Conservation (phyloP, 805 yeast species). For the Pichia thaimueangensis region DNA sequence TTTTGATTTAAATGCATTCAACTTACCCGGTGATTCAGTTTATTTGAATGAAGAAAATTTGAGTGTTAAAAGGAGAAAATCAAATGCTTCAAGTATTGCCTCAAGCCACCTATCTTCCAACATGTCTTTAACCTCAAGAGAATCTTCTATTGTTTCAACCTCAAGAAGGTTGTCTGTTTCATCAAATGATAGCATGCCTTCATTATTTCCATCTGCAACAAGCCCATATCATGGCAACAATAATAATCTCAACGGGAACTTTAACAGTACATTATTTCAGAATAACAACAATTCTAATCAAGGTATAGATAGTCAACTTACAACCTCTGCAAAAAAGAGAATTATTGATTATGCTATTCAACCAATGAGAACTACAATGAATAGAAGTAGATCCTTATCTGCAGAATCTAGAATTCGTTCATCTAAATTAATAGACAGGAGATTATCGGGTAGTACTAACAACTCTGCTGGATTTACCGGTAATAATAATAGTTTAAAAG, state of each 20-base stretch:
- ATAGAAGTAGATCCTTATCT: conserved; percentile 15
- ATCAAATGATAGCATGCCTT: conserved; percentile 22
- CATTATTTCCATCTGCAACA: conserved; percentile 26
- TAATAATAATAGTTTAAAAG: background rate
- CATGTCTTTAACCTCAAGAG: conserved; percentile 20
- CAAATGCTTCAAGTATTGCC: conserved; percentile 24
- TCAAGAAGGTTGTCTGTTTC: conserved; percentile 25
- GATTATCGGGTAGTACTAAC: conserved; percentile 7
- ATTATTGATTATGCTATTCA: conserved; percentile 9
- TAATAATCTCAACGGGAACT: no score
- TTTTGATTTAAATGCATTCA: conserved; percentile 28
- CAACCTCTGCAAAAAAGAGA: conserved; percentile 6
- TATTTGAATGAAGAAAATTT: conserved; percentile 13
- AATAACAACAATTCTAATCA: background rate
- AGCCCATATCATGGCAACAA: conserved; percentile 15
- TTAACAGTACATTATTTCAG: background rate
- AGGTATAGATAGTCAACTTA: background rate
- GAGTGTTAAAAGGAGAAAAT: conserved; percentile 18
- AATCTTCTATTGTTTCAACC: conserved; percentile 23
- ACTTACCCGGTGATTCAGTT: conserved; percentile 18
- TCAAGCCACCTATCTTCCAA: conserved; percentile 25
- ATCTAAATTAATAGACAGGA: conserved; percentile 4
- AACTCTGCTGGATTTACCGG: background rate
- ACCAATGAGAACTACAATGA: conserved; percentile 6
- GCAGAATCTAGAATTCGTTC: conserved; percentile 15